phyloP scores from a whole-genome alignment of 202 grass and related monocot species.

The Carex arenaria region DNA sequence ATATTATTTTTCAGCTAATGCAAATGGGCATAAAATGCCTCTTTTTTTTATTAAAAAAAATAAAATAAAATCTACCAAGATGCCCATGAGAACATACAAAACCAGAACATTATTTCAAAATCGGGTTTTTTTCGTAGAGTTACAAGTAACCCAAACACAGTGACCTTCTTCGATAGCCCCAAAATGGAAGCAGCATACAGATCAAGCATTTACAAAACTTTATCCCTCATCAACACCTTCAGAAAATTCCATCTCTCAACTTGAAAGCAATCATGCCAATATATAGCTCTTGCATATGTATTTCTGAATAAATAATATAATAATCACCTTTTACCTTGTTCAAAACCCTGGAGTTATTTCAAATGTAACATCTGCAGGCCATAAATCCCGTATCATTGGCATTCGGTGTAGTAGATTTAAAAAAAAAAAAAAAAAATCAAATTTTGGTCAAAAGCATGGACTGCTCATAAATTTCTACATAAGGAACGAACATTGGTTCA shows the following conservation, averaged over 20 bases:
- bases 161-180: neutral
- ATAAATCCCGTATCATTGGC: neutral
- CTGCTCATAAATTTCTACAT: neutral
- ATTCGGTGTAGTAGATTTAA: neutral
- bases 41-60: no score
- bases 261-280: neutral
- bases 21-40: no score
- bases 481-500: neutral
- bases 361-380: neutral
- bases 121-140: neutral
- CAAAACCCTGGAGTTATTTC: neutral
- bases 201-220: no score
- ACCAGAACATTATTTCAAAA: neutral
- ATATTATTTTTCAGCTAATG: neutral
- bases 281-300: neutral
- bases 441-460: neutral
- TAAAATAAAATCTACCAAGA: neutral
- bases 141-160: neutral
- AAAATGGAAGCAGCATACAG: neutral
- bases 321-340: neutral
- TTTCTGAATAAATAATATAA: neutral
- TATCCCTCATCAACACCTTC: no score
- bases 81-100: neutral
- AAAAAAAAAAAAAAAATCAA: neutral
- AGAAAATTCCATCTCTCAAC: neutral